Conservation (phyloP, 176 grass and related monocot species). For the Metroxylon sagu region DNA sequence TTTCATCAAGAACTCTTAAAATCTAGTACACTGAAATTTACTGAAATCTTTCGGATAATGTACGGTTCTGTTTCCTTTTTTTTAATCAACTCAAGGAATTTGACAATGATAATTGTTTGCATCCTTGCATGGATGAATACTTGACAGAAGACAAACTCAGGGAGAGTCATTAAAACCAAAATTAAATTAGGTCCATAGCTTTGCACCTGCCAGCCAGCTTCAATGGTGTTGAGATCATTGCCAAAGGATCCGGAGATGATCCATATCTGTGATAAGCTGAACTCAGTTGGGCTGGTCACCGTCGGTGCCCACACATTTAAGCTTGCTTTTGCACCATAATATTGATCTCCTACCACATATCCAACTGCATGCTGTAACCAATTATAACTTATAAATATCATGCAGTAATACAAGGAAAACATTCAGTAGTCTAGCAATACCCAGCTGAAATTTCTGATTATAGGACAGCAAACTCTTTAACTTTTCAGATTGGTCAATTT, state of each 20-base stretch:
- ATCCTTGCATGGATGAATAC: not conserved
- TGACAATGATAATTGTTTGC: too few relatives aligned
- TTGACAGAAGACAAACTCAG: not conserved
- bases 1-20: too few relatives aligned
- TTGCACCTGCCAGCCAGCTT: constrained; percentile 89
- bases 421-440: too few relatives aligned
- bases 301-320: constrained; percentile 88
- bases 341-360: constrained; percentile 46
- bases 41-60: too few relatives aligned
- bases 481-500: too few relatives aligned
- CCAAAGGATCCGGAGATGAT: constrained; percentile 72
- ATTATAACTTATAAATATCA: too few relatives aligned
- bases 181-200: not conserved
- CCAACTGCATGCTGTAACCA: constrained; percentile 72
- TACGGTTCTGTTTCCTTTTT: too few relatives aligned
- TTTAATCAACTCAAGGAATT: too few relatives aligned
- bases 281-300: constrained; percentile 55
- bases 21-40: too few relatives aligned
- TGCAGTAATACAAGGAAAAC: too few relatives aligned
- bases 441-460: too few relatives aligned
- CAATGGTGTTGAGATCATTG: constrained; percentile 86
- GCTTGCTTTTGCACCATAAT: constrained; percentile 79
- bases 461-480: too few relatives aligned
- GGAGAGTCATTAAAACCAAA: not conserved
- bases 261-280: constrained; percentile 93